A percentile compares a stretch with the other conserved stretches of the same genome.
Conservation (phyloP, 2,329 filamentous ascomycete genomes). For the Apiospora sp. region DNA sequence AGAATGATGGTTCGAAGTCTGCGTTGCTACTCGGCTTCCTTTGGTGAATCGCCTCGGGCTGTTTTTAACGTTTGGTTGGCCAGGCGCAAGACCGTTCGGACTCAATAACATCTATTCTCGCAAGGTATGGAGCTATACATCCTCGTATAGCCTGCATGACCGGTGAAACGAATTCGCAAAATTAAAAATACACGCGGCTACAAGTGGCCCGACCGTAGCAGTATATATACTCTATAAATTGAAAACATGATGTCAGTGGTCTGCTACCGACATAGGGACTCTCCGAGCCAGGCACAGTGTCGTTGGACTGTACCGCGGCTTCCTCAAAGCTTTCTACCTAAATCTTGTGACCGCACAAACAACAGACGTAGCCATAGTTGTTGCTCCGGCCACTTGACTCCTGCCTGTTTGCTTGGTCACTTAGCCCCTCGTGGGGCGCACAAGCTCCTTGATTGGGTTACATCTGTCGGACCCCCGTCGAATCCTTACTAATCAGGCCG, state of each 20-base stretch:
- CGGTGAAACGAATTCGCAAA: not conserved
- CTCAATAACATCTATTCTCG: not conserved
- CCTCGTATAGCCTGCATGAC: not conserved
- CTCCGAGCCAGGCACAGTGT: not conserved
- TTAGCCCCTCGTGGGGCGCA: too few relatives aligned
- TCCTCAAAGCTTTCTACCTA: too few relatives aligned
- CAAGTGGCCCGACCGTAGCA: not conserved
- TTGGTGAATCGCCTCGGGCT: not conserved
- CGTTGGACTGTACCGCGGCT: not conserved
- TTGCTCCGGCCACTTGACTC: too few relatives aligned
- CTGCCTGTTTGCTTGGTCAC: too few relatives aligned
- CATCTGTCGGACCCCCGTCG: too few relatives aligned
- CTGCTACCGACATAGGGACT: not conserved
- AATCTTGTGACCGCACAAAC: too few relatives aligned
- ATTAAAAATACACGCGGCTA: not conserved
- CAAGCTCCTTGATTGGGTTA: too few relatives aligned
- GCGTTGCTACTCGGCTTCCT: not conserved
- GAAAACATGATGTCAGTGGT: not conserved
- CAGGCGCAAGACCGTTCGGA: not conserved
- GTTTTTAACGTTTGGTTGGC: not conserved
- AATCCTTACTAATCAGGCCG: too few relatives aligned
- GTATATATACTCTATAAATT: not conserved
- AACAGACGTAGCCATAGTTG: too few relatives aligned
- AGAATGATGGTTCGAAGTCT: not conserved
- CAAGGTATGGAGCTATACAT: not conserved